phyloP scores from a whole-genome alignment of 1,139 yeast genomes.

The Kluyveromyces sp. region DNA sequence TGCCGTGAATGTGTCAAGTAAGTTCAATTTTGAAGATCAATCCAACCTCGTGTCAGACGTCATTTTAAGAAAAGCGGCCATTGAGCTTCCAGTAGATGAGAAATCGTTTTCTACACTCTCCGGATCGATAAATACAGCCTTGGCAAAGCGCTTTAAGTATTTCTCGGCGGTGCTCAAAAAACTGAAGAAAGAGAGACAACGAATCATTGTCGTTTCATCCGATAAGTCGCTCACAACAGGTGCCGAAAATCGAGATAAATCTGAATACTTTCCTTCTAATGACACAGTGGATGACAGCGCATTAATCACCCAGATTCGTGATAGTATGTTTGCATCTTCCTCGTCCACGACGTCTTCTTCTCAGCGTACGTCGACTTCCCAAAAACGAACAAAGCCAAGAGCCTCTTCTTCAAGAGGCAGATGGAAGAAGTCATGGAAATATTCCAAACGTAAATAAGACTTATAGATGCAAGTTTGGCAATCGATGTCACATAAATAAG shows the following conservation, averaged over 20 bases:
- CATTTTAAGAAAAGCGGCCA: constrained; percentile 50
- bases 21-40: constrained; percentile 36
- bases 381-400: constrained; percentile 4
- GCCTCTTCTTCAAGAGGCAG: neutral
- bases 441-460: constrained; percentile 3
- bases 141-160: constrained; percentile 37
- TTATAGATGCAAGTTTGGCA: neutral
- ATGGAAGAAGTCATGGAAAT: constrained; percentile 7
- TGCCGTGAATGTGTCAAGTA: constrained; percentile 41
- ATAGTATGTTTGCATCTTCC: constrained; percentile 9
- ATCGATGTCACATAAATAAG: too few relatives aligned
- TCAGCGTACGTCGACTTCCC: constrained; percentile 2
- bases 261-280: constrained; percentile 15
- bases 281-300: constrained; percentile 5
- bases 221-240: neutral
- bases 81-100: constrained; percentile 46
- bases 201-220: constrained; percentile 4
- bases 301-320: constrained; percentile 9
- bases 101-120: constrained; percentile 42
- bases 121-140: constrained; percentile 36
- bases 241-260: constrained; percentile 11
- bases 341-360: constrained; percentile 6
- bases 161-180: constrained; percentile 41
- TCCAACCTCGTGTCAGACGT: constrained; percentile 43
- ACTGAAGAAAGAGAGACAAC: constrained; percentile 32